Evolutionary conservation across 2,329 filamentous ascomycete species (phyloP), one percentile per base, ranked within the genome.

Genomic region (Scedosporium apiospermum): DNA sequence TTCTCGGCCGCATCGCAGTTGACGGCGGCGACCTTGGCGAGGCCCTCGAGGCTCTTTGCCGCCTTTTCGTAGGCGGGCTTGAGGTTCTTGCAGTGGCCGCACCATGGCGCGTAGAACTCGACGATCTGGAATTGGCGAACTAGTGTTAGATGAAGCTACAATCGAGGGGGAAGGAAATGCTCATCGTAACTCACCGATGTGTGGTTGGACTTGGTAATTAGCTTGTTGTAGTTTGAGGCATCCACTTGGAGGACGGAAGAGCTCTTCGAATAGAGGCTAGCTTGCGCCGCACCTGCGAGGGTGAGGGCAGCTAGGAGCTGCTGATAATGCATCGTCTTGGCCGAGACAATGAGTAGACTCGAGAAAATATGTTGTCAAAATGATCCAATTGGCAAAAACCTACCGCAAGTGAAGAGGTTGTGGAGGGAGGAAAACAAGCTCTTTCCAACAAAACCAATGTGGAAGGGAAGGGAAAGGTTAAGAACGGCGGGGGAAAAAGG

Each of bases 71-170:
- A 99, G 55, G 91, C 90, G 3, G 93, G 93, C 77, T 97, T 93
- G 70, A 99, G 88, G 77, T 89, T 97, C 77, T 96, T 84, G 79
- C 95, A 99, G 77, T 98, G 95, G 51, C 93, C 95, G 71, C 95
- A 98, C 93, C 93, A 98, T 26, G 93, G 93, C 7, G 93, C 93
- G 71, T 96, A 98, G 82, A 98, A 98, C 77, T 93, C 91, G 72
- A 86, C 77, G 57, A 86, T 82, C 82, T 87, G 67, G 6, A 57
- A 51, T 21, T 34, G 60, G 44, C 58, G 63, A 63, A 58, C 61
- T 14, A 38, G 26, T 51, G 38, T 16, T 16, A 60, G 12, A 16
- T 60, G 18, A 60, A 49, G 3, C 7, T 53, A 23, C 7, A 51
- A 18, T 42, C 38, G 38, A 26, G 23, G 10, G 26, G 7, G 23